These are phyloP conservation scores for Lachancea cidri DNA, from an alignment of 805 yeast species.

Conservation along the genomic window DNA sequence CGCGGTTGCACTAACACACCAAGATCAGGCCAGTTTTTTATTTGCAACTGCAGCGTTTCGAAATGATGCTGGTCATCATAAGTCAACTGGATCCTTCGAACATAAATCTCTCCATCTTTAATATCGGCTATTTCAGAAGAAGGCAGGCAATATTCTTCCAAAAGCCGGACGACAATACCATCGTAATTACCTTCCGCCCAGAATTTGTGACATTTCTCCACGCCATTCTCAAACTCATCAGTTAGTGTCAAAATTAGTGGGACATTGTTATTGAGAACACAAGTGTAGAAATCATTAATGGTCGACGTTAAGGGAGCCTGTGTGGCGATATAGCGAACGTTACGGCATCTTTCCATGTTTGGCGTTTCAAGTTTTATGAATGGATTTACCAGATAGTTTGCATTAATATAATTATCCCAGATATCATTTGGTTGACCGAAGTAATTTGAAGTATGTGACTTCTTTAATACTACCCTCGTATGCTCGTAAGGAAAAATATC, in stretches of 20 bases:
- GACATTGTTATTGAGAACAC: conserved; percentile 57
- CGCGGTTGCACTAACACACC: conserved; percentile 53
- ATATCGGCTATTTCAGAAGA: conserved; percentile 18
- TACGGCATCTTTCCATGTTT: conserved; percentile 11
- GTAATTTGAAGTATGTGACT: conserved; percentile 3
- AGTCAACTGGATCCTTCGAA: conserved; percentile 38
- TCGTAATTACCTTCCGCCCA: conserved; percentile 63
- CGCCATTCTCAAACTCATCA: conserved; percentile 66
- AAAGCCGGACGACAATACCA: conserved; percentile 24
- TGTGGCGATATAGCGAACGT: conserved; percentile 65
- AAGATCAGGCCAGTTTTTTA: conserved; percentile 80
- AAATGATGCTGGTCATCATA: conserved; percentile 33
- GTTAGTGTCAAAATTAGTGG: conserved; percentile 73
- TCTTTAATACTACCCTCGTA: conserved; percentile 62
- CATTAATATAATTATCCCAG: conserved; percentile 71
- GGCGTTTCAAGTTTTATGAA: conserved; percentile 7
- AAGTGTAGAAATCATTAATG: conserved; percentile 78
- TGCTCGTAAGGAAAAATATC: conserved; percentile 87
- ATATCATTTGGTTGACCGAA: conserved; percentile 12
- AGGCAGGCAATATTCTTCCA: conserved; percentile 16
- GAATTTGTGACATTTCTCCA: conserved; percentile 76
- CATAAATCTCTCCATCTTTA: conserved; percentile 17
- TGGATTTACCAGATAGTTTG: conserved; percentile 52
- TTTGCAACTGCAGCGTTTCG: conserved; percentile 67
- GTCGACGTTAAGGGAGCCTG: conserved; percentile 84